Conservation (phyloP, 2,329 filamentous ascomycete species). For the Phialophora macrospora region DNA sequence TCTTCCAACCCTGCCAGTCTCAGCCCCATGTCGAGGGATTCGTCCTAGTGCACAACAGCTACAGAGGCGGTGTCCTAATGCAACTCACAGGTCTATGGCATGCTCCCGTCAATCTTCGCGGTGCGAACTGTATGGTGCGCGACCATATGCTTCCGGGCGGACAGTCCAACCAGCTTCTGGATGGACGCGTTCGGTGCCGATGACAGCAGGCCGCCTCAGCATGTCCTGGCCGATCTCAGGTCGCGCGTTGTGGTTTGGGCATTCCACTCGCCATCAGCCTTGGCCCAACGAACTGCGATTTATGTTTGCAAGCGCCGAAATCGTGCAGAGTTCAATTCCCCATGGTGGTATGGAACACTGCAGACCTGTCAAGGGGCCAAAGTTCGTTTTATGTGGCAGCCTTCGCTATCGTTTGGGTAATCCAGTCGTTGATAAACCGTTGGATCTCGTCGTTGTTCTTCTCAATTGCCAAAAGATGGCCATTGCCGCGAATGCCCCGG, state of each 20-base stretch:
- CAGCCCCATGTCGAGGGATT: no score
- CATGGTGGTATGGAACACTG: not conserved
- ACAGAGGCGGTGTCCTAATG: no score
- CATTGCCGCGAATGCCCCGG: slow-evolving; percentile 58
- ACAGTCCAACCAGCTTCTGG: no score
- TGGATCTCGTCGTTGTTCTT: slow-evolving; percentile 31
- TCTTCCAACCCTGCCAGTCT: no score
- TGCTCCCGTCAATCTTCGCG: no score
- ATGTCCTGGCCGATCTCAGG: slow-evolving; percentile 3
- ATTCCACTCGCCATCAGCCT: not conserved
- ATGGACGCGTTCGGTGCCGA: not conserved
- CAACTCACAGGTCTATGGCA: no score
- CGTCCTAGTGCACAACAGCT: no score
- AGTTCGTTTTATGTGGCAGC: not conserved
- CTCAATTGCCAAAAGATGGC: slow-evolving; percentile 46
- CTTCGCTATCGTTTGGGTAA: slow-evolving; percentile 10
- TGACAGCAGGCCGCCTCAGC: slow-evolving; percentile 1
- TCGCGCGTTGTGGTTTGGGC: not conserved
- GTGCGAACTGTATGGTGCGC: no score
- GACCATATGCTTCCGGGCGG: no score
- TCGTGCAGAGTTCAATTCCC: not conserved
- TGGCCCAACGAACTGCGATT: not conserved
- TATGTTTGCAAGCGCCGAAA: not conserved
- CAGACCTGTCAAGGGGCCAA: slow-evolving; percentile 2
- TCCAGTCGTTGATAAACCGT: slow-evolving; percentile 16